phyloP scores from a whole-genome alignment of 257 asterid genomes.

The Scutellaria galericulata region DNA sequence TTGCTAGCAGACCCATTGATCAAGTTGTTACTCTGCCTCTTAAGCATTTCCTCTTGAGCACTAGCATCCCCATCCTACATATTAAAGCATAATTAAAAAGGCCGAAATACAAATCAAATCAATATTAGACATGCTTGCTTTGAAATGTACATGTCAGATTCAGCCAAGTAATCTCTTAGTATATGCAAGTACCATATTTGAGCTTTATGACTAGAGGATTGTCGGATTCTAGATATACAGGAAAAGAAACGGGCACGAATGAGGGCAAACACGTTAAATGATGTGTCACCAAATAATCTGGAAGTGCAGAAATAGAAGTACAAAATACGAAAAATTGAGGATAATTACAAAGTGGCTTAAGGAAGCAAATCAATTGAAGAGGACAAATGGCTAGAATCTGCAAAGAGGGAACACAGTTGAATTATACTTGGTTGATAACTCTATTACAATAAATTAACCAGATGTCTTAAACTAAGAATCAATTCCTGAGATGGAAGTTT shows the following conservation, averaged over 20 bases:
- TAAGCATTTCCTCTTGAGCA: conserved; percentile 94
- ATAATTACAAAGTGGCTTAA: too few relatives aligned
- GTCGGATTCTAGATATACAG: too few relatives aligned
- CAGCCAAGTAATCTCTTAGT: too few relatives aligned
- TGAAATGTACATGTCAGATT: too few relatives aligned
- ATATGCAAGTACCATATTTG: too few relatives aligned
- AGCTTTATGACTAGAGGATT: too few relatives aligned
- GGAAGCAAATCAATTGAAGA: too few relatives aligned
- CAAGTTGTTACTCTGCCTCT: conserved; percentile 71
- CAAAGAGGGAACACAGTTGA: background rate
- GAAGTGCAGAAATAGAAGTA: background rate
- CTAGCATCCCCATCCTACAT: conserved; percentile 68
- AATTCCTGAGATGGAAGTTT: background rate
- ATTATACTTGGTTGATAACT: background rate
- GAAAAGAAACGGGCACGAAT: too few relatives aligned
- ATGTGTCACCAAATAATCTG: background rate
- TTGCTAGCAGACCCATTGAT: conserved; percentile 78
- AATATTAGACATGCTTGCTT: too few relatives aligned
- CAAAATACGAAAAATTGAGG: too few relatives aligned
- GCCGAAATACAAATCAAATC: background rate
- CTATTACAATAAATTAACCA: background rate
- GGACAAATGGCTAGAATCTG: too few relatives aligned
- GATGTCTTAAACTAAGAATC: background rate
- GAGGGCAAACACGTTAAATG: background rate
- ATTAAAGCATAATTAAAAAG: background rate